A percentile compares a stretch with the other conserved stretches of the same genome.
These are phyloP conservation scores for Pythium rhizo-oryzae DNA, from an alignment of 352 stramenopile genomes.

Conservation along the genomic window DNA sequence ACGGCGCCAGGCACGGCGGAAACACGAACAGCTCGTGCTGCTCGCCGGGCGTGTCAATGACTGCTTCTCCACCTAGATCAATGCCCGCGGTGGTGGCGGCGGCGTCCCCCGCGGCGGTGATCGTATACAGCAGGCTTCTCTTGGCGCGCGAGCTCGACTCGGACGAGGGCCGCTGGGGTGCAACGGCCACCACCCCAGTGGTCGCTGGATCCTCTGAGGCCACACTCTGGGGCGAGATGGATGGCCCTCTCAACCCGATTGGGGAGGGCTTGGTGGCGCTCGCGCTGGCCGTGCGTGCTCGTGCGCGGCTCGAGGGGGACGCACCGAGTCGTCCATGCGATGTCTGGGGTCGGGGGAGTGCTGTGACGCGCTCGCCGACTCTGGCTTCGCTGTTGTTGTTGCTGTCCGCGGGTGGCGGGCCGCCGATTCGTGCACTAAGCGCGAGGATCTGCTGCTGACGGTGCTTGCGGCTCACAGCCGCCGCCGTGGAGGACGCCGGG, in stretches of 20 bases:
- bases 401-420: slow-evolving; percentile 3
- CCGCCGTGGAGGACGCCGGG: slow-evolving; percentile 38
- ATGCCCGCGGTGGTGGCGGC: too few relatives aligned
- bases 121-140: slow-evolving; percentile 16
- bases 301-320: background rate
- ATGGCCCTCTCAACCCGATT: background rate
- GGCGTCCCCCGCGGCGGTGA: background rate
- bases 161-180: slow-evolving; percentile 10
- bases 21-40: slow-evolving; percentile 14
- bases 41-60: background rate
- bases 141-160: slow-evolving; percentile 10
- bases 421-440: slow-evolving; percentile 12
- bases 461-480: slow-evolving; percentile 42
- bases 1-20: background rate
- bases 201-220: background rate
- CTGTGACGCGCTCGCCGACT: background rate
- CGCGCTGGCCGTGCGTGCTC: slow-evolving; percentile 2
- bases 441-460: slow-evolving; percentile 49
- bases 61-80: background rate
- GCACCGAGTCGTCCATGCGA: slow-evolving; percentile 20
- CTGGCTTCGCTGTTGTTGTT: slow-evolving; percentile 12
- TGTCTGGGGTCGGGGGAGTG: slow-evolving; percentile 26
- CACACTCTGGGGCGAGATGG: background rate
- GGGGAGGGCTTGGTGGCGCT: background rate
- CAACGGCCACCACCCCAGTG: background rate